Base-by-base conservation (phyloP, 2,329 filamentous ascomycete species). In the Fusarium compactum region DNA sequence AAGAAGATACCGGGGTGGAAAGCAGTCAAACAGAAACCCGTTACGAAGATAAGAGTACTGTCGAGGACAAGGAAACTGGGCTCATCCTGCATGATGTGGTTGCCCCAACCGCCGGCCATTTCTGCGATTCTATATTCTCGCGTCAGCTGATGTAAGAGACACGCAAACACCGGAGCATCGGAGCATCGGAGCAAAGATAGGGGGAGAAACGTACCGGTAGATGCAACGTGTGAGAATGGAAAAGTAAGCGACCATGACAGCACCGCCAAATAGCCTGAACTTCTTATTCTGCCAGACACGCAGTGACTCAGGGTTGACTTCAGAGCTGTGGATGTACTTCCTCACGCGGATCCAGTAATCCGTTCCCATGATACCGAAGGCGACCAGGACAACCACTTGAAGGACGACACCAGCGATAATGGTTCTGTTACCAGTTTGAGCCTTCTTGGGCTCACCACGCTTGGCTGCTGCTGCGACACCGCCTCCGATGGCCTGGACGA, bases 21-120 rank as follows among this genome's bases (percentile, higher is more conserved):
- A 25, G 79, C 76, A 8, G 86, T 85, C 38, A 89, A 80, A 22
- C 87, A 79, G 20, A 80, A 74, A 18, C 82, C 82, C 27, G 85
- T 82, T 61, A 89, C 78, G 27, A 87, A 76, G 56, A 89, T 80
- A 76, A 89, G 84, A 58, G 80, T 81, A 65, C 73, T 73, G 71
- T 91, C 89, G 41, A 90, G 82, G 15, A 87, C 83, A 63, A 89
- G 83, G 72, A 90, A 91, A 20, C 84, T 85, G 46, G 82, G 80
- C 80, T 91, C 82, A 77, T 90, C 84, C 70, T 88, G 86, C 87
- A 91, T 90, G 75, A 90, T 86, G 18, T 82, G 75, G 78, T 89
- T 90, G 12, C 86, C 86, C 88, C 88, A 91, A 22, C 89, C 89
- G 27, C 87, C 86, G 3, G 86, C 85, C 87, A 91, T 89, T 76